phyloP scores from a whole-genome alignment of 73 alveolate species.

The Tetrahymena thermophila region DNA sequence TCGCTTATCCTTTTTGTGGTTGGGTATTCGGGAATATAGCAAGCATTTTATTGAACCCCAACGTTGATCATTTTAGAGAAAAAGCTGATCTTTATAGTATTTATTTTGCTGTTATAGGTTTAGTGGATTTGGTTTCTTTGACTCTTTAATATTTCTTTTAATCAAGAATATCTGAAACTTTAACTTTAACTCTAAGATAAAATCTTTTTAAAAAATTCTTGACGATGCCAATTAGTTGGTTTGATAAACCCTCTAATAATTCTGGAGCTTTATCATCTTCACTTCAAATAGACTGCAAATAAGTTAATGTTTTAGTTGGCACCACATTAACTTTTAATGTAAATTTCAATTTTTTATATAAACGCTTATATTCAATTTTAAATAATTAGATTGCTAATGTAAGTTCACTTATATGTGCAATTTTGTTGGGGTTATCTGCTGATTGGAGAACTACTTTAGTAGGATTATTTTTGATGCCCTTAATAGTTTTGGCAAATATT shows the following conservation, averaged over 20 bases:
- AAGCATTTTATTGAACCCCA: not conserved
- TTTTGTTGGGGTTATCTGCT: constrained; percentile 16
- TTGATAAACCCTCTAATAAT: constrained; percentile 70
- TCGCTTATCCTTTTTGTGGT: constrained; percentile 28
- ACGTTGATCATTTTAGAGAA: not conserved
- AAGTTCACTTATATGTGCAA: constrained; percentile 10
- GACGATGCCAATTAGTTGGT: constrained; percentile 71
- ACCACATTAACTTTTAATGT: constrained; percentile 53
- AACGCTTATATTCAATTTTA: not conserved
- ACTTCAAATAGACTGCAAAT: constrained; percentile 41
- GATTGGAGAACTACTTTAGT: constrained; percentile 49
- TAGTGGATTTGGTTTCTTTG: constrained; percentile 27
- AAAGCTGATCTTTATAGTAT: constrained; percentile 8
- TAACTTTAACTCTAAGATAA: constrained; percentile 59
- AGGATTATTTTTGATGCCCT: constrained; percentile 34
- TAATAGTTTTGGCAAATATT: constrained; percentile 21
- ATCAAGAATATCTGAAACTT: constrained; percentile 58
- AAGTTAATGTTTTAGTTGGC: constrained; percentile 38
- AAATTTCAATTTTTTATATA: not conserved
- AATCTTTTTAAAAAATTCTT: constrained; percentile 55
- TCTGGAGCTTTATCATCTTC: constrained; percentile 75
- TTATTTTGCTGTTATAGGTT: constrained; percentile 18
- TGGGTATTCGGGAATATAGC: constrained; percentile 11
- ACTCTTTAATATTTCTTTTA: constrained; percentile 49
- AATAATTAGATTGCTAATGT: constrained; percentile 8